Evolutionary conservation across 305 asterid genomes (phyloP).

Genomic region (Fraxinus sp.): DNA sequence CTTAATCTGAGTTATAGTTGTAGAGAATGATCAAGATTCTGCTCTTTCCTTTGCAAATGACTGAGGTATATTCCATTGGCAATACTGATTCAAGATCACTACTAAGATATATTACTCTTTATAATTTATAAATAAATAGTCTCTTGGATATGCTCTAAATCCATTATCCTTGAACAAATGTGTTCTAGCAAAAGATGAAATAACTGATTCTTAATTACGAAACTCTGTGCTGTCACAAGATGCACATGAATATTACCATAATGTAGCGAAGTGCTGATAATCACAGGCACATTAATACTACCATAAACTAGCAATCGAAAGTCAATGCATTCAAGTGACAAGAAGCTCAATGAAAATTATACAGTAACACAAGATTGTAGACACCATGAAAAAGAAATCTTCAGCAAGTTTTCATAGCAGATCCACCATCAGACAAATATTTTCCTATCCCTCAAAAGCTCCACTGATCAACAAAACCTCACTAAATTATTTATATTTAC

Average conservation of each 20-base stretch:
- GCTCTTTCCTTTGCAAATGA: background rate
- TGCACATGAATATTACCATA: background rate
- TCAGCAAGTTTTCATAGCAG: conserved; percentile 11
- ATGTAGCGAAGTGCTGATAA: background rate
- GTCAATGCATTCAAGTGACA: background rate
- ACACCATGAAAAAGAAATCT: background rate
- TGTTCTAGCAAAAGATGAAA: background rate
- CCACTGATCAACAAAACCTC: conserved; percentile 1
- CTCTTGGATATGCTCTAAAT: background rate
- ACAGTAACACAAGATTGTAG: background rate
- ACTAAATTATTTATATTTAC: conserved; percentile 34
- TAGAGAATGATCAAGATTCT: background rate
- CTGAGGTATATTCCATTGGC: background rate
- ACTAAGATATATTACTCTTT: too few relatives aligned
- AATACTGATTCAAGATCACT: background rate
- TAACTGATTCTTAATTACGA: background rate
- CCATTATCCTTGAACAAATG: background rate
- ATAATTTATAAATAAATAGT: background rate
- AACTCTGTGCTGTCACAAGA: background rate
- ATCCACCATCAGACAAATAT: background rate
- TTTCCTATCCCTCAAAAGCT: background rate
- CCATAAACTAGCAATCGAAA: background rate
- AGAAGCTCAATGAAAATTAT: background rate
- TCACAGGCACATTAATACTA: background rate
- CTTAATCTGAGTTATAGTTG: background rate